A percentile compares a stretch with the other conserved stretches of the same genome.
Conservation (phyloP, 75 land plant genomes). For the Chamaecyparis obtusa region DNA sequence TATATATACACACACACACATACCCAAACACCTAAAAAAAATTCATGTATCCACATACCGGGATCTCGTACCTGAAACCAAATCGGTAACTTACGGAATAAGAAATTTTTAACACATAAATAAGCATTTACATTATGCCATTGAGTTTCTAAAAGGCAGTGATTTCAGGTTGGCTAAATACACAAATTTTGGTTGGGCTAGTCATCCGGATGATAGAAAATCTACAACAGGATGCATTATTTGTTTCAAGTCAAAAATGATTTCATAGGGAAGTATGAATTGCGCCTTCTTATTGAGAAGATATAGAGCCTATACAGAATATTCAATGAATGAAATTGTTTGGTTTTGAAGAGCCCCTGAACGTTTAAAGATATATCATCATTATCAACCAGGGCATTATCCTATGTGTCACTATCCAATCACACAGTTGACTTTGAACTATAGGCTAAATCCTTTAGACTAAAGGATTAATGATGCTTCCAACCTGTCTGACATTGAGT, state of each 20-base stretch:
- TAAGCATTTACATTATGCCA: background rate
- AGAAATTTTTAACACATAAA: background rate
- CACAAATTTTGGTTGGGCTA: too few species aligned
- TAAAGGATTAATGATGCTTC: background rate
- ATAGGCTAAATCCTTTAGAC: background rate
- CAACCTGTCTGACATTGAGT: background rate
- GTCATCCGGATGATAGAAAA: too few species aligned
- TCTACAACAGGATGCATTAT: too few species aligned
- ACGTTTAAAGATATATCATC: background rate
- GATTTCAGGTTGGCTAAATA: too few species aligned
- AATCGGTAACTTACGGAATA: too few species aligned
- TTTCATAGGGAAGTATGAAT: background rate
- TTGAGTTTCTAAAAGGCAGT: background rate
- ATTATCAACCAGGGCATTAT: background rate
- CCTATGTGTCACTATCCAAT: background rate
- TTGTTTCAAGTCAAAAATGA: too few species aligned
- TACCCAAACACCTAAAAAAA: too few species aligned
- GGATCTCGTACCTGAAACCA: too few species aligned
- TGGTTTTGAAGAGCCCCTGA: background rate
- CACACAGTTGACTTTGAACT: background rate
- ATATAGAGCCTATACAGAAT: background rate
- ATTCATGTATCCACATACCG: too few species aligned
- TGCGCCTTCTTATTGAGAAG: background rate
- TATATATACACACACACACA: too few species aligned
- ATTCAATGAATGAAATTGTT: background rate